Base-by-base conservation (phyloP, 345 rosid species). In the Acer yangbiense region DNA sequence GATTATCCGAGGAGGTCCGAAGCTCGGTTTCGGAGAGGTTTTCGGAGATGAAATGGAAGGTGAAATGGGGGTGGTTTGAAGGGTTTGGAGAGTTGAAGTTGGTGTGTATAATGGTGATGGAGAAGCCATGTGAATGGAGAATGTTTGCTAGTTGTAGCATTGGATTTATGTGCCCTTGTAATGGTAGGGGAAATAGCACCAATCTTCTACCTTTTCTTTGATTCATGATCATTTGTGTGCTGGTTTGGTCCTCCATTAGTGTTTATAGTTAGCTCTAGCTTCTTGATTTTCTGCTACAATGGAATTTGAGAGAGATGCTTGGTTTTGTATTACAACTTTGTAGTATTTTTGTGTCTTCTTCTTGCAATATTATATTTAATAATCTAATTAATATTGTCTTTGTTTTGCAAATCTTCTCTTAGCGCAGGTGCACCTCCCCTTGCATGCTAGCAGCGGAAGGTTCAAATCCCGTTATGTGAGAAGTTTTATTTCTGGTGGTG, bases 121-220 rank as follows among this genome's bases (percentile, higher is more conserved):
- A 65, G 69, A 82, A 85, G 74, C 85, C 85, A 21, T 72, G 69
- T 14, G 79, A 41, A 41, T 79, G 74, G 54, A 85, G 83, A 76
- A 82, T 76, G 68, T 69, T 77, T 16, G 79, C 83, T 17, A 82
- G 87, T 41, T 82, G 85, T 4, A 82, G 81, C 83, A 85, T 85
- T 16, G 87, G 87, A 78, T 67, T 82, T 1, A 82, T 79, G 69
- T 85, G 83, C 60, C 87, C 87, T 79, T 74, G 83, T 17, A 82
- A 35, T 10, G 87, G 83, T 3, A 79, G 6, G 3, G 87, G 85
- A 50, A 85, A 79, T 2, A 82, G 75, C 16, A 82, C 58, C 41
- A 85, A 8, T 18, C 85, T 72, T 8, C 71, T 80, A 9, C 67
- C 77, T 66, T 68, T 73, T 66, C 80, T 74, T 27, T 57, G 57